Evolutionary conservation across 176 grass and related monocot species (phyloP), one percentile per base, ranked within the genome.

Genomic region (Tillandsia fasciculata): DNA sequence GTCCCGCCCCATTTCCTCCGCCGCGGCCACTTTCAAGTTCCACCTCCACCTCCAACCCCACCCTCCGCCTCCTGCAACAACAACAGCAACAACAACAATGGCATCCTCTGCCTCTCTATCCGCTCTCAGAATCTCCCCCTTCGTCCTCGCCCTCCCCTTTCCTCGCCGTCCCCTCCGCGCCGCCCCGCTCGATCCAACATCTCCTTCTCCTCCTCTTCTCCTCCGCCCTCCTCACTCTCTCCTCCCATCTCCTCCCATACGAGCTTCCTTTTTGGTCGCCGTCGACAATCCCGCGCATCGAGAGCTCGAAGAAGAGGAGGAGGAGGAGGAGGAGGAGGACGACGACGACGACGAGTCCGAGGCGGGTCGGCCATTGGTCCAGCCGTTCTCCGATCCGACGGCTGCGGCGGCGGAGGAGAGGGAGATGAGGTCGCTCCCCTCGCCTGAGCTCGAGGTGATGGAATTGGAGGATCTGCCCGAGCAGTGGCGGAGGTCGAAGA

Each of bases 381-480:
- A 71, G 1, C 50, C 80, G 42, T 87, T 84, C 73, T 17, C 72
- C 23, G 77, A 77, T 11, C 73, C 79, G 24, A 65, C 80, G 17
- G 82, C 78, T 80, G 79, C 72, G n/a, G 74, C 29, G 57, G 70
- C 66, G 53, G 81, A 76, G 11, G 76, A 77, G 79, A 90, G 63
- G 84, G 89, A 91, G 9, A 58, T 77, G 33, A 69, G 66, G 42
- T 77, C 82, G 52, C 61, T 87, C 47, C 48, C 79, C 58, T 88
- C 89, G 11, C 94, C 86, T 17, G 84, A 83, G 58, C 75, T 97
- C 66, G 72, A 84, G 69, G 86, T 90, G 74, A 72, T 72, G 26
- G 86, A 93, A 72, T 83, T 99, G 50, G 94, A 92, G 72, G 94
- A 93, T 65, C 78, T 99, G 52, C 89, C 89, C 8, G 94, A 99